These are phyloP conservation scores for Xylariaceae sp. DNA, from an alignment of 2,329 filamentous ascomycete genomes.

Conservation along the genomic window DNA sequence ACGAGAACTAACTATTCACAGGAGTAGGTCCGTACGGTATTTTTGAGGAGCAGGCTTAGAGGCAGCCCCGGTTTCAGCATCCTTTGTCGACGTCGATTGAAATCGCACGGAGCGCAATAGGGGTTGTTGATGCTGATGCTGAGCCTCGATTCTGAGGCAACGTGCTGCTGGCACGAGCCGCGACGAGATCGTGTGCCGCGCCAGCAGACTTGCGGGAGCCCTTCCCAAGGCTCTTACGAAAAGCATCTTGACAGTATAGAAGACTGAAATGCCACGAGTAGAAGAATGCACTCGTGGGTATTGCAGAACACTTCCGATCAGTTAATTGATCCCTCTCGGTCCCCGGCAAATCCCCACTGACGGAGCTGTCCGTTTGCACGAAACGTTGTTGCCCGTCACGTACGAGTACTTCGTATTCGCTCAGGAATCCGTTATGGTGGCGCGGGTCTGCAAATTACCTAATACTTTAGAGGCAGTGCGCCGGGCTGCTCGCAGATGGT, in stretches of 20 bases:
- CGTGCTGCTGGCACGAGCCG: neutral
- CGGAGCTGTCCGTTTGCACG: no score
- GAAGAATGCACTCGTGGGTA: no score
- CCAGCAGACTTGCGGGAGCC: slow-evolving; percentile 12
- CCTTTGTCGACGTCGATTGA: slow-evolving; percentile 20
- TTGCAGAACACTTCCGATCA: no score
- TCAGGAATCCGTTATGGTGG: no score
- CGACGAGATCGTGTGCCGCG: neutral
- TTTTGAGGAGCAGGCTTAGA: slow-evolving; percentile 5
- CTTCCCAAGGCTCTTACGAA: slow-evolving; percentile 18
- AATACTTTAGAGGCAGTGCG: no score
- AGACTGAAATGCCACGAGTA: neutral
- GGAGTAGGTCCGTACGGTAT: slow-evolving; percentile 12
- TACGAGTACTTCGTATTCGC: no score
- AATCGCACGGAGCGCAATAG: slow-evolving; percentile 13
- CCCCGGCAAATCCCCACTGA: no score
- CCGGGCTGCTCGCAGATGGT: no score
- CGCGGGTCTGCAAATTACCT: no score
- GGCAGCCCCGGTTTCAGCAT: slow-evolving; percentile 1
- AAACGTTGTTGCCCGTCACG: no score
- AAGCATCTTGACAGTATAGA: slow-evolving; percentile 17
- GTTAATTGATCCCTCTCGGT: no score
- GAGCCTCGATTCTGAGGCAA: neutral
- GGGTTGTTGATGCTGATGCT: neutral
- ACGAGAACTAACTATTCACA: neutral